Evolutionary conservation across 2,329 filamentous ascomycete genomes (phyloP).

Genomic region (Sclerotinia spermophila): DNA sequence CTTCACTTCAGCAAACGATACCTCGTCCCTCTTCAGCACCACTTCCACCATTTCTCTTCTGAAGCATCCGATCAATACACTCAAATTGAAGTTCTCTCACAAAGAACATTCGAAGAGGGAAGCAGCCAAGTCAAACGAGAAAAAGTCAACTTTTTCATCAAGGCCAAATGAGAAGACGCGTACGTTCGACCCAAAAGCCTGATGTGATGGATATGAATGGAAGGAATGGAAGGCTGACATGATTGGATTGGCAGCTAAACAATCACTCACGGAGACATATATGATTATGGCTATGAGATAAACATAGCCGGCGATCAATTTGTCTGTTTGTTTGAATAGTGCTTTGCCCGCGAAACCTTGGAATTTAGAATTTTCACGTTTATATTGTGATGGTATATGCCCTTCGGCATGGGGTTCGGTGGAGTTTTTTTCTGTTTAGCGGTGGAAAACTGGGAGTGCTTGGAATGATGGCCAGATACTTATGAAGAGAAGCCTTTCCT

Average conservation of each 20-base stretch:
- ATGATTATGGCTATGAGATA: slow-evolving; percentile 25
- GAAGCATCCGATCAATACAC: slow-evolving; percentile 18
- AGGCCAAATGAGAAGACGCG: not conserved
- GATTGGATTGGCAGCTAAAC: not conserved
- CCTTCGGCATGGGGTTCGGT: not conserved
- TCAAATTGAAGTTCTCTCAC: not conserved
- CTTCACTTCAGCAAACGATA: slow-evolving; percentile 18
- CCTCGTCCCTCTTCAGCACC: slow-evolving; percentile 29
- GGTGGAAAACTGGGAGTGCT: not conserved
- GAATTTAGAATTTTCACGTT: not conserved
- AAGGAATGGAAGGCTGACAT: not conserved
- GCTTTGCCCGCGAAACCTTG: not conserved
- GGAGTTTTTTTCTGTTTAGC: not conserved
- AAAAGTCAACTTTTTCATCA: not conserved
- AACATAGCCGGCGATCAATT: slow-evolving; percentile 6
- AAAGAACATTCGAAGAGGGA: not conserved
- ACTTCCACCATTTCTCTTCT: slow-evolving; percentile 31
- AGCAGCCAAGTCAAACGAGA: not conserved
- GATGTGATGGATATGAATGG: not conserved
- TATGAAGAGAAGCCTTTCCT: not conserved
- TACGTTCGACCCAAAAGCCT: slow-evolving; percentile 3
- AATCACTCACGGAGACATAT: slow-evolving; percentile 19
- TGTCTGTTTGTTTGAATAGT: not conserved
- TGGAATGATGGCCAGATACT: not conserved
- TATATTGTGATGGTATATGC: not conserved